phyloP scores from a whole-genome alignment of 305 asterid genomes.

The Solanum hybrid region DNA sequence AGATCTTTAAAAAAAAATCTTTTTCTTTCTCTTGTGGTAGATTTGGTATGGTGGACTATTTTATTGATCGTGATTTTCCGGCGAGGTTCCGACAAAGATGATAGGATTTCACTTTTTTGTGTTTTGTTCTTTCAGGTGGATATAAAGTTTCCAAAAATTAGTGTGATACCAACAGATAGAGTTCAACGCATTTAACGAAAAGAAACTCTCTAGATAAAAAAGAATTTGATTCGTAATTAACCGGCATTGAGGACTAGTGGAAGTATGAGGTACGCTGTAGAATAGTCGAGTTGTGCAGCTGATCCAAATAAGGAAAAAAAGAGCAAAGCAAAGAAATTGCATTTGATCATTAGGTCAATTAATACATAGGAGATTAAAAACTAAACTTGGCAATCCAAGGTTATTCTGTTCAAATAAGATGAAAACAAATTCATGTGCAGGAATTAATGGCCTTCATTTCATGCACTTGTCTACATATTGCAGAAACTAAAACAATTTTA shows the following conservation, averaged over 20 bases:
- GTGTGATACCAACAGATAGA: not conserved
- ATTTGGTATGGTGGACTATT: not conserved
- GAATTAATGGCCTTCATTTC: not conserved
- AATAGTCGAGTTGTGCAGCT: not conserved
- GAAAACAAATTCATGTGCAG: not conserved
- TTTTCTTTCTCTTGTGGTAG: not conserved
- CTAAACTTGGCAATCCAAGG: not conserved
- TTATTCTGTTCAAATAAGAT: not conserved
- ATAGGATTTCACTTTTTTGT: not conserved
- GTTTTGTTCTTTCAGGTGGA: not conserved
- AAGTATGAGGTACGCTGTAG: not conserved
- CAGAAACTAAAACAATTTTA: not conserved
- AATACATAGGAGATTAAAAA: not conserved
- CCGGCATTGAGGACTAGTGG: not conserved
- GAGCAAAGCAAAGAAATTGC: not conserved
- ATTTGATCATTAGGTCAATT: not conserved
- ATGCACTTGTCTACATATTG: not conserved
- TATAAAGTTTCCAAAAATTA: not conserved
- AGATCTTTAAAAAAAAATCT: not conserved
- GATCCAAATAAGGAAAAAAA: not conserved
- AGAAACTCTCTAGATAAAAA: not conserved
- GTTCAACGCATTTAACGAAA: not conserved
- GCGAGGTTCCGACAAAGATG: not conserved
- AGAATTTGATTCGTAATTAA: not conserved
- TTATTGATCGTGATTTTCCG: not conserved